Percentiles rank a stretch among this genome's conserved stretches.
phyloP scores from a whole-genome alignment of 1,284 basidiomycete genomes.

The Tilletia indica region DNA sequence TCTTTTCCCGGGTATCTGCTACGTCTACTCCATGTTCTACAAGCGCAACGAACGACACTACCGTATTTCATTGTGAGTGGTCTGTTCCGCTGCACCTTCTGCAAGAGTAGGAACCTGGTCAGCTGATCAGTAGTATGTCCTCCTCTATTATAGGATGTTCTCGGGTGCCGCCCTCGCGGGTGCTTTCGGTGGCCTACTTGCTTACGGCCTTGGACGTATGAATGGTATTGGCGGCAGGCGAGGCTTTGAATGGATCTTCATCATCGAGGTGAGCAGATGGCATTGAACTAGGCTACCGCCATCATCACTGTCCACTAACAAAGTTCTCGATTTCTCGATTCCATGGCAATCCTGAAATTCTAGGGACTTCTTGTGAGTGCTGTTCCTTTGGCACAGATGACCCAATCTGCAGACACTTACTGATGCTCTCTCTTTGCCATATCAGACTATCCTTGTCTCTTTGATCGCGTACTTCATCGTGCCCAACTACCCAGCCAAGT shows the following conservation, averaged over 20 bases:
- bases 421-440: too few species aligned
- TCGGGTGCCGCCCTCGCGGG: conserved; percentile 29
- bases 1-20: conserved; percentile 66
- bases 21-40: conserved; percentile 67
- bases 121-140: background rate
- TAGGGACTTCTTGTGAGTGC: too few species aligned
- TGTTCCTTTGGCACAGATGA: too few species aligned
- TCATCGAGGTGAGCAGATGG: conserved; percentile 62
- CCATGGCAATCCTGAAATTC: too few species aligned
- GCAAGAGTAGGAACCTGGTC: too few species aligned
- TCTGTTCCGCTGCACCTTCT: too few species aligned
- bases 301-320: too few species aligned
- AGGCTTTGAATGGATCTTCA: conserved; percentile 63
- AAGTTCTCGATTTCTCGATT: too few species aligned
- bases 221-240: conserved; percentile 62
- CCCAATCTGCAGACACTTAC: too few species aligned
- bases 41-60: conserved; percentile 64
- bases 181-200: conserved; percentile 58
- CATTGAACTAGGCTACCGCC: too few species aligned
- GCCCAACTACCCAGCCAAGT: conserved; percentile 64
- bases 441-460: conserved; percentile 60
- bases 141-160: conserved; percentile 19
- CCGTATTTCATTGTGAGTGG: conserved; percentile 64
- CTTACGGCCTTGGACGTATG: conserved; percentile 65
- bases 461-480: conserved; percentile 63